Evolutionary conservation across 2,329 filamentous ascomycete species (phyloP), one percentile per base, ranked within the genome.

Genomic region (Aspergillus chevalieri): DNA sequence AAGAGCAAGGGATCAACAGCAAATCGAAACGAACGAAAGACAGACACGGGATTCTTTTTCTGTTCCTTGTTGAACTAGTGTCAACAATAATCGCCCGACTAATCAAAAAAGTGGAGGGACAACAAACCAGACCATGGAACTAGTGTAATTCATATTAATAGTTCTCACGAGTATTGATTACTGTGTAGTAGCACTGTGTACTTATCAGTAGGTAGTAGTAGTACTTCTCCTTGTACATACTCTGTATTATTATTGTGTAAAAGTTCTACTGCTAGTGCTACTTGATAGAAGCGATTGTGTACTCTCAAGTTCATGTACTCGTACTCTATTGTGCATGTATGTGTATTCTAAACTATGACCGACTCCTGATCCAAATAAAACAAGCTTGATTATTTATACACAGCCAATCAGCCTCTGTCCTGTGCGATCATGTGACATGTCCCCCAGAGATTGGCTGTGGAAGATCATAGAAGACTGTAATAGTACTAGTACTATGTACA

Each of bases 71-170:
- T 30, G 26, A 30, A 30, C 26, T 30, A 38, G 34, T 38, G 34
- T 38, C 34, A 41, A 41, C 10, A 41, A 19, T 41, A 41, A 41
- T 19, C 38, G 19, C 17, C 15, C 7, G 14, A 19, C n/a, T 38
- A 38, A 50, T 50, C 48, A 44, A 46, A 46, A 49, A 57, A 41
- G 38, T 41, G 38, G 52, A 54, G 51, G 54, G 47, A 53, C 54
- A 58, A 55, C 53, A 57, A 60, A 57, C 57, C 55, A 53, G 50
- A 49, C 55, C 52, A 58, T 58, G 57, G 56, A 58, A 44, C 42
- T 26, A 26, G 22, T 44, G 34, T 14, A 12, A 12, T 36, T n/a
- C 17, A 41, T 53, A 56, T 51, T 55, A 52, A 54, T 57, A 54
- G 51, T 56, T 53, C 51, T 50, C 51, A 56, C 55, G 6, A 41